Evolutionary conservation across 2,329 filamentous ascomycete species (phyloP), one percentile per base, ranked within the genome.

Genomic region (Plectosphaerella plurivora): DNA sequence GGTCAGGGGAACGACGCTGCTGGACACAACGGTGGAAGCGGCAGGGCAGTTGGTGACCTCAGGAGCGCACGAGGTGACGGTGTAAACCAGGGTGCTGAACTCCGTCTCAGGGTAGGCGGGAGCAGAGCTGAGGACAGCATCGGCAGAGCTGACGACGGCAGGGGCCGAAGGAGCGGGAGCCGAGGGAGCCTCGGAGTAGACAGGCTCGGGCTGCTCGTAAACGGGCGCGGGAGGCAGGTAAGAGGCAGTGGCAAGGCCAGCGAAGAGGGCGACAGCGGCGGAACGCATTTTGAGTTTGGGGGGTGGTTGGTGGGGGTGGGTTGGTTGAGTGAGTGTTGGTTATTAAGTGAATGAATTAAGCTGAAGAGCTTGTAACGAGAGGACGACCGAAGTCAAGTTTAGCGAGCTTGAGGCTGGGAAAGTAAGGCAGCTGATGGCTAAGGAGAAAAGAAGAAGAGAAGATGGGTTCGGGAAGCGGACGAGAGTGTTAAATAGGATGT

Each of bases 21-120:
- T 63, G 55, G 64, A 67, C 60, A 81, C 72, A 65, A 77, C 62
- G 1, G 68, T 69, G 33, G 55, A 44, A n/a, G 64, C 59, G 56
- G 69, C 73, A 52, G 77, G 79, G 79, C 85, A 88, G 81, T 87
- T 64, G 68, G 80, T 78, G 64, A 86, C 81, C 55, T 75, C 75
- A 48, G 81, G 72, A 53, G 70, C 76, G 76, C 83, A 86, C 55
- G 76, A 76, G 66, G 79, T 85, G 77, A 86, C 73, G 70, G 82
- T 86, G 61, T 80, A 70, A 63, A 81, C 69, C 65, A 82, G n/a
- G n/a, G n/a, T n/a, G n/a, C n/a, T n/a, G n/a, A n/a, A n/a, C n/a
- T n/a, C n/a, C n/a, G n/a, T n/a, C n/a, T n/a, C n/a, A n/a, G n/a
- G n/a, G n/a, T n/a, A n/a, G n/a, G n/a, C n/a, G n/a, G n/a, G n/a